A percentile compares a stretch with the other conserved stretches of the same genome.
phyloP scores from a whole-genome alignment of 805 yeast species.

The Kluyveromyces wickerhamii region DNA sequence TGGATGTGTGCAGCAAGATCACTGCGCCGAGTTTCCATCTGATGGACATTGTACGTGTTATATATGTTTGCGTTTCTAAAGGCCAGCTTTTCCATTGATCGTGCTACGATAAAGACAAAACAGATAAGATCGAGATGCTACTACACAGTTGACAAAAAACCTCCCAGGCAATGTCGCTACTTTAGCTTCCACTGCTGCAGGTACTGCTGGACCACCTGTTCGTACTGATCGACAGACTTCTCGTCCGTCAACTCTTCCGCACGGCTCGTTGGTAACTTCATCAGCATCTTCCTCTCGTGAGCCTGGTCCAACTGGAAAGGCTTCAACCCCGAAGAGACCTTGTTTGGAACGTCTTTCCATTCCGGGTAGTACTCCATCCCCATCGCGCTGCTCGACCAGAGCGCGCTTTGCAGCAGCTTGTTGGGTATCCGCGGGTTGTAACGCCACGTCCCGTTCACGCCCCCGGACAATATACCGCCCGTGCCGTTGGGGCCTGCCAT shows the following conservation, averaged over 20 bases:
- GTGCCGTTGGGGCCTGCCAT: conserved; percentile 22
- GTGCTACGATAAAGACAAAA: no score
- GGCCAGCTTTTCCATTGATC: conserved; percentile 1
- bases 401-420: conserved; percentile 18
- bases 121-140: no score
- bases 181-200: conserved; percentile 5
- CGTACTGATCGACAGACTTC: conserved; percentile 4
- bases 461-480: conserved; percentile 26
- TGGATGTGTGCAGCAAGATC: no score
- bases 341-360: conserved; percentile 24
- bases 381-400: conserved; percentile 25
- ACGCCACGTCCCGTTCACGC: conserved; percentile 28
- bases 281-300: background rate
- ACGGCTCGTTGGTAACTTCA: conserved; percentile 12
- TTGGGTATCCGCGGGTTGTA: conserved; percentile 20
- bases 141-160: no score
- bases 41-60: no score
- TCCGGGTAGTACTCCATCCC: conserved; percentile 29
- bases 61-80: no score
- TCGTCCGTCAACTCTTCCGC: conserved; percentile 3
- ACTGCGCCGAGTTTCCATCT: no score
- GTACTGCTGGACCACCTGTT: conserved; percentile 4
- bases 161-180: no score
- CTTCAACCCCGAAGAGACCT: conserved; percentile 17
- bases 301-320: conserved; percentile 18